phyloP scores from a whole-genome alignment of 225 moss, liverwort and hornwort species.

The Marchantia polymorpha region DNA sequence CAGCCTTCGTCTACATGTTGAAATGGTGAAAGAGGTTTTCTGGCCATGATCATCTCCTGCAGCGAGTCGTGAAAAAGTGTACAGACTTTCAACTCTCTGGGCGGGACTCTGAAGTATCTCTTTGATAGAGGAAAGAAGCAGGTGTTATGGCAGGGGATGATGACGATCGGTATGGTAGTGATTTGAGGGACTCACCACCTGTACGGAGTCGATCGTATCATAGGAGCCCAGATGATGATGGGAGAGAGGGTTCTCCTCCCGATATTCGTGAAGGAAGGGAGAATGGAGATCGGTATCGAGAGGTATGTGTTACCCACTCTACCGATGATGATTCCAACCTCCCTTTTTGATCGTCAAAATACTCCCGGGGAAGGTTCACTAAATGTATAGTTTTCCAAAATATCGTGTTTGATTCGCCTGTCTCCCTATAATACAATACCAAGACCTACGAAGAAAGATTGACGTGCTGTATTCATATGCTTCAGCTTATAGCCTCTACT shows the following conservation, averaged over 20 bases:
- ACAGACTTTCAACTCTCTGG: neutral
- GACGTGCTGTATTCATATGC: too few relatives aligned
- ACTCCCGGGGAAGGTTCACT: too few relatives aligned
- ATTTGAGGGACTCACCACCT: conserved; percentile 55
- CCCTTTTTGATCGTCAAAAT: too few relatives aligned
- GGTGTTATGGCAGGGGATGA: conserved; percentile 71
- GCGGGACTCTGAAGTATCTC: neutral
- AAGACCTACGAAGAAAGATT: too few relatives aligned
- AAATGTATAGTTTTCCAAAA: too few relatives aligned
- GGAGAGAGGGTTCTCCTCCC: conserved; percentile 41
- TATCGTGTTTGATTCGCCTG: too few relatives aligned
- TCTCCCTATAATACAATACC: too few relatives aligned
- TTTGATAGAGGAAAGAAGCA: neutral
- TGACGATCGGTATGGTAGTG: conserved; percentile 59
- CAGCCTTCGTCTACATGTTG: too few relatives aligned
- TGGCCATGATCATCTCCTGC: neutral
- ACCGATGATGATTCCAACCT: neutral
- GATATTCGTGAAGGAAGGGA: conserved; percentile 49
- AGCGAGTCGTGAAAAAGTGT: neutral
- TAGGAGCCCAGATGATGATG: conserved; percentile 55
- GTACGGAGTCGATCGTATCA: conserved; percentile 44
- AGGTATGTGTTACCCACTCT: conserved; percentile 37
- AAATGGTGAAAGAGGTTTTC: neutral
- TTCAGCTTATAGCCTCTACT: too few relatives aligned
- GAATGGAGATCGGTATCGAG: conserved; percentile 59